Percentiles rank a stretch among this genome's conserved stretches.
Evolutionary conservation across 2,329 filamentous ascomycete species (phyloP).

Genomic region (Nakataea oryzae): DNA sequence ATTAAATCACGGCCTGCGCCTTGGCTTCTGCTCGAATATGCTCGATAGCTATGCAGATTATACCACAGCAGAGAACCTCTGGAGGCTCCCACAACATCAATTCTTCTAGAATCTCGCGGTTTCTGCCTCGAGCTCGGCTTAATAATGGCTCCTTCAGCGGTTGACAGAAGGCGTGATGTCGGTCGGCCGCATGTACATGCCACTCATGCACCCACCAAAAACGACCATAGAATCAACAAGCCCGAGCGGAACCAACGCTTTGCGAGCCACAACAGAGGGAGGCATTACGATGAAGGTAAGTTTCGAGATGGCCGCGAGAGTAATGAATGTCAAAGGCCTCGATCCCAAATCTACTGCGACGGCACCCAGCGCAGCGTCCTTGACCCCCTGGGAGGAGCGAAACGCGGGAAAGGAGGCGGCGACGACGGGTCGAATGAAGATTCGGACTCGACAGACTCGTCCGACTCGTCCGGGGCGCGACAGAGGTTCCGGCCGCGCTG

Average conservation of each 20-base stretch:
- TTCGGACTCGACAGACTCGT: neutral
- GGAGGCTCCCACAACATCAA: neutral
- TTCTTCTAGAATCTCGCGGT: too few relatives aligned
- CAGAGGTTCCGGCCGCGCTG: neutral
- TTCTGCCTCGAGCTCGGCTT: neutral
- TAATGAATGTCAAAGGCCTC: too few relatives aligned
- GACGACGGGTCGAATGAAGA: neutral
- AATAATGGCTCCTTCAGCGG: neutral
- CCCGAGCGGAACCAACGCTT: neutral
- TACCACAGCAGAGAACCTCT: neutral
- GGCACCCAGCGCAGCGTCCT: too few relatives aligned
- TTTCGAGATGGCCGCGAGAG: too few relatives aligned
- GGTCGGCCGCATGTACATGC: neutral
- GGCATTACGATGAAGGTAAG: neutral
- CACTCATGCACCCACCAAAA: neutral
- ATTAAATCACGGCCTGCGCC: too few relatives aligned
- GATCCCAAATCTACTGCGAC: too few relatives aligned
- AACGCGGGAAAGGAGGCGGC: neutral
- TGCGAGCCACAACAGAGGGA: neutral
- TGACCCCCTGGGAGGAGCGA: neutral
- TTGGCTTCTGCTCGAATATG: too few relatives aligned
- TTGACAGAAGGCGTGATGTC: too few relatives aligned
- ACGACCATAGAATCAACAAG: neutral
- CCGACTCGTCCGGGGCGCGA: neutral
- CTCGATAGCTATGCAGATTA: neutral